Evolutionary conservation across 495 filamentous ascomycete species (phyloP).

Genomic region (Hyaloscypha bicolor): DNA sequence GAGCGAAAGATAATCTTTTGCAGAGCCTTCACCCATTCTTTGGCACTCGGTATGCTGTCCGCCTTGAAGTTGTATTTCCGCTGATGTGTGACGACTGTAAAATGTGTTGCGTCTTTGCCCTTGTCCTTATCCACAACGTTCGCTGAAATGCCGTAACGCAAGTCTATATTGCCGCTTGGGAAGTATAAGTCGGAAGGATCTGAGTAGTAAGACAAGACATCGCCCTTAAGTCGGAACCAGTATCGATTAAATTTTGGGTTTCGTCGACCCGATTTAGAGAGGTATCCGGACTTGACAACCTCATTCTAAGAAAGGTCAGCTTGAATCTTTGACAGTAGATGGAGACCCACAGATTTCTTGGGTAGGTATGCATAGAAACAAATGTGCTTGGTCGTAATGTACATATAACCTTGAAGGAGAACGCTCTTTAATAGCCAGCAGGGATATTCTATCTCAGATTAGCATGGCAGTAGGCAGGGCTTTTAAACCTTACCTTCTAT

Average conservation of each 20-base stretch:
- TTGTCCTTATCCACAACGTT: constrained; percentile 73
- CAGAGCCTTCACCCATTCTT: constrained; percentile 95
- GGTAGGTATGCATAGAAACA: constrained; percentile 98
- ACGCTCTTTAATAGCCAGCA: constrained; percentile 94
- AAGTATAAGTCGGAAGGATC: constrained; percentile 89
- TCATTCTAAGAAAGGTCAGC: constrained; percentile 58
- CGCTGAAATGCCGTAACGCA: constrained; percentile 89
- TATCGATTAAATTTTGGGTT: constrained; percentile 91
- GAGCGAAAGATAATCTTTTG: constrained; percentile 95
- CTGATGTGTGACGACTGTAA: constrained; percentile 81
- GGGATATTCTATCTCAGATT: constrained; percentile 70
- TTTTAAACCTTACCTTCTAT: constrained; percentile 59
- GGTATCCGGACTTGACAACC: constrained; percentile 83
- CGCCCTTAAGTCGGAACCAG: constrained; percentile 95
- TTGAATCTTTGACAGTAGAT: not conserved
- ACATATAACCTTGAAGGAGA: constrained; percentile 93
- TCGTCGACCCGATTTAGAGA: constrained; percentile 85
- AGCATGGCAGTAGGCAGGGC: constrained; percentile 1
- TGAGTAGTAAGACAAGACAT: constrained; percentile 91
- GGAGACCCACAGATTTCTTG: constrained; percentile 71
- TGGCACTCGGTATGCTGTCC: constrained; percentile 85
- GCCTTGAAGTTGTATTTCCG: constrained; percentile 86
- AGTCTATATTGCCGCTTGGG: constrained; percentile 86
- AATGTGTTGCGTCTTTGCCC: constrained; percentile 66
- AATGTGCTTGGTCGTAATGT: constrained; percentile 90